Evolutionary conservation across 1,284 basidiomycete species (phyloP).

Genomic region (Rhodotorula sp.): DNA sequence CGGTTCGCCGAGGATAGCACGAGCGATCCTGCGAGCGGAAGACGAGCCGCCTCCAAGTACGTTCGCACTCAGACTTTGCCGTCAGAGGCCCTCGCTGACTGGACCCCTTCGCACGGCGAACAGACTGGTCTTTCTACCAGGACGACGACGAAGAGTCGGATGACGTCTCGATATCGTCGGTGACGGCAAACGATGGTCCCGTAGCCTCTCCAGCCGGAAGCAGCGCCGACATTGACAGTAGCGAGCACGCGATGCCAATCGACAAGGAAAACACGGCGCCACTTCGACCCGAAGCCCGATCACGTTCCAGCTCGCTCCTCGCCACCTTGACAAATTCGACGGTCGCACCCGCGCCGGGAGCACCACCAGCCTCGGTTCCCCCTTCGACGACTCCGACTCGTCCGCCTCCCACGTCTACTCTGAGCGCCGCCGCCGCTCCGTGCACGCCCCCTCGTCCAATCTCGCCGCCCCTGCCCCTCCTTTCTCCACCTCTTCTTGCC

Average conservation of each 20-base stretch:
- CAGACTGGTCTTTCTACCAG: slow-evolving; percentile 28
- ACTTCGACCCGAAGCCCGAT: neutral
- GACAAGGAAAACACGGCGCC: slow-evolving; percentile 25
- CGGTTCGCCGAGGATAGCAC: neutral
- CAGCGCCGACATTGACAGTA: neutral
- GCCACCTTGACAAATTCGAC: neutral
- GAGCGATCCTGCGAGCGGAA: neutral
- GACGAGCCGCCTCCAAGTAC: neutral
- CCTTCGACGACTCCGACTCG: neutral
- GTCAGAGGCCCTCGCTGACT: too few species aligned
- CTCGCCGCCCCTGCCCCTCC: neutral
- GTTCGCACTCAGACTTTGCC: neutral
- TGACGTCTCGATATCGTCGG: neutral
- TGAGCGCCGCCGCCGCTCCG: neutral
- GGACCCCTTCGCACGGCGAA: too few species aligned
- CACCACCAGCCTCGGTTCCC: neutral
- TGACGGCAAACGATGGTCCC: neutral
- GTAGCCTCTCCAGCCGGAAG: too few species aligned
- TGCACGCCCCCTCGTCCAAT: neutral
- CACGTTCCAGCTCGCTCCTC: slow-evolving; percentile 9
- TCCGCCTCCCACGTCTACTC: neutral
- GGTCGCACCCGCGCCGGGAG: neutral
- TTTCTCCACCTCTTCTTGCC: neutral
- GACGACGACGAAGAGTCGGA: slow-evolving; percentile 1
- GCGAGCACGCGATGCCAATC: neutral